Evolutionary conservation across 352 stramenopile species (phyloP), one percentile per base, ranked within the genome.

Genomic region (Globisporangium radiosum): DNA sequence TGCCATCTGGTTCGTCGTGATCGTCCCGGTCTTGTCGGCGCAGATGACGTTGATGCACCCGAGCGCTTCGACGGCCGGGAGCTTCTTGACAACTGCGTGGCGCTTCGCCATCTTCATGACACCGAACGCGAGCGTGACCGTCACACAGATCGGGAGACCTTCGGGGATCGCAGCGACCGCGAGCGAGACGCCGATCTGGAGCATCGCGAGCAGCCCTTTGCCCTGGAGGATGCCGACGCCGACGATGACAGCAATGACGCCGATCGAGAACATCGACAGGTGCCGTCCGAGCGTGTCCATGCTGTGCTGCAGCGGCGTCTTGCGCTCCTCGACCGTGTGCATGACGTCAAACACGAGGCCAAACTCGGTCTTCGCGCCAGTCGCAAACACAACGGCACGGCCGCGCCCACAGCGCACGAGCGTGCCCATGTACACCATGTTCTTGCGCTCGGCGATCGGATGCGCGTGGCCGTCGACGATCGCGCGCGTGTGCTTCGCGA

Each of bases 401-500:
- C 86, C 96, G 25, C 92, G 80, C 5, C 97, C 97, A 14, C 75
- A 77, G 40, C 88, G 94, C 36, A 99, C 90, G 15, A 99, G 78
- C 19, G 96, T 99, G 37, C 96, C 96, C 82, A 97, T 97, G 79
- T 99, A 99, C 11, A 97, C 76, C 39, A 99, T 82, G 71, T 99
- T 84, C 57, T 91, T 92, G 25, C 82, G 75, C 54, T 94, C 85
- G 7, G 85, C 82, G 44, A 94, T 74, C 13, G 81, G 71, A 36
- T 90, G 79, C 48, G 75, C n/a, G 38, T 91, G 78, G 38, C 77
- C 85, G 36, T 87, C 77, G 6, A 77, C 70, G 36, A 93, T 88
- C 17, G 71, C 49, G 1, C 37, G 66, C 13, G 76, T 93, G 59
- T 85, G 74, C 64, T 94, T 92, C 36, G 70, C 51, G 0, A 98